Evolutionary conservation across 768 basidiomycete species (phyloP), one percentile per base, ranked within the genome.

Genomic region (Termitomyces sp.): DNA sequence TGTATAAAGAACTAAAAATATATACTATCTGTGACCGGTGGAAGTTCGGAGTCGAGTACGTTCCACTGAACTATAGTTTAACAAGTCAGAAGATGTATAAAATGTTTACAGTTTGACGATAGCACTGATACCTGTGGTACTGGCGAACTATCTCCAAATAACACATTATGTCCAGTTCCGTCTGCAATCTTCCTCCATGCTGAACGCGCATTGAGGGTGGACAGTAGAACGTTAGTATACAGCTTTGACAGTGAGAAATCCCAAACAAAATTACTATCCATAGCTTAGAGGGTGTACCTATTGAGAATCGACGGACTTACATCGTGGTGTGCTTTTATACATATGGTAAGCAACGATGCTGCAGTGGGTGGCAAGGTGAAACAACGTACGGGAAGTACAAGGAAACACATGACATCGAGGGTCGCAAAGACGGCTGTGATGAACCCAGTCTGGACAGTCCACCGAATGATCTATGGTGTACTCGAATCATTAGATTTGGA

Each of bases 391-490:
- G 73, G 70, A 54, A 77, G 63, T 23, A 71, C 72, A 68, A 67
- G 41, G 57, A 78, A 77, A 54, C 74, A 76, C 40, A 76, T 62
- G 16, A 77, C 72, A 57, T 76, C 75, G 33, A 73, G 70, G 42
- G 73, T 65, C 0, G 75, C 76, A 53, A 73, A 76, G 33, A 76
- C 60, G 0, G 74, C 71, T 4, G 74, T 76, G 48, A 64, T 53
- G 2, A 63, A 54, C 7, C 75, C 75, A 11, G 76, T 77, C 56
- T 77, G 75, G 3, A 77, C 73, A 4, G 75, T 76, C 64, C 74
- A 25, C 47, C 39, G 55, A 32, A 56, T 63, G 23, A 56, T 56
- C 52, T 56, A n/a, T 18, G 43, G 23, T 35, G 27, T 22, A n/a
- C 25, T 31, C 12, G 12, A 33, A 22, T 12, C 2, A 32, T 48